Base-by-base conservation (phyloP, 495 filamentous ascomycete genomes). In the Penicillium lividum region DNA sequence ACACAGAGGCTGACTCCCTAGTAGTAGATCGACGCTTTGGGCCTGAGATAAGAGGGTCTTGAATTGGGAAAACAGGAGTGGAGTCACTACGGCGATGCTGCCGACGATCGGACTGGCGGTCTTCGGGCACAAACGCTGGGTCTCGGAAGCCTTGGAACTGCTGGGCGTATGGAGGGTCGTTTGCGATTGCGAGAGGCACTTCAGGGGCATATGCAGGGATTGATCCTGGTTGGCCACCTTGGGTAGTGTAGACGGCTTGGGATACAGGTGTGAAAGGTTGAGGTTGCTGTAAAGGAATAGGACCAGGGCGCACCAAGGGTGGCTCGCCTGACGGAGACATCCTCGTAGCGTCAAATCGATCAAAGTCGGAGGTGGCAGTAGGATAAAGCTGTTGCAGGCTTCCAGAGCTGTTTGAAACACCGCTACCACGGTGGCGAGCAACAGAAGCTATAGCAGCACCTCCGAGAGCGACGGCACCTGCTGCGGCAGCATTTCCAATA, bases 361-460 rank as follows among this genome's bases (percentile, higher is more conserved):
- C 73, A 4, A 83, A 83, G 64, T 90, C 87, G 10, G 78, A 78
- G 22, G 84, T 89, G 28, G 86, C 78, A 38, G 87, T 64, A 8
- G 88, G 84, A 73, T 77, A 68, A 66, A 82, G 73, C 43, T 80
- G 73, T 56, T 80, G 79, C 47, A 82, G 71, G 52, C 70, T 73
- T 28, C 65, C 74, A 27, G 59, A 57, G 42, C 72, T 71, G 51
- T 64, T 73, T 53, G 67, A 64, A 5, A 62, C 56, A 11, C 68
- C 54, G 16, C 66, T 71, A n/a, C 62, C 57, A 16, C 65, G 61
- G 16, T 60, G 56, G 52, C 57, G 60, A 54, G 70, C 64, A 25
- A 56, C 63, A 49, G 69, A 70, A 55, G 69, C 64, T 13, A 76
- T 53, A 5, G 73, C 71, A 15, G 73, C 72, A 36, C 66, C 68